Conservation (phyloP, 148 eudicot species). For the Silene uniflora region DNA sequence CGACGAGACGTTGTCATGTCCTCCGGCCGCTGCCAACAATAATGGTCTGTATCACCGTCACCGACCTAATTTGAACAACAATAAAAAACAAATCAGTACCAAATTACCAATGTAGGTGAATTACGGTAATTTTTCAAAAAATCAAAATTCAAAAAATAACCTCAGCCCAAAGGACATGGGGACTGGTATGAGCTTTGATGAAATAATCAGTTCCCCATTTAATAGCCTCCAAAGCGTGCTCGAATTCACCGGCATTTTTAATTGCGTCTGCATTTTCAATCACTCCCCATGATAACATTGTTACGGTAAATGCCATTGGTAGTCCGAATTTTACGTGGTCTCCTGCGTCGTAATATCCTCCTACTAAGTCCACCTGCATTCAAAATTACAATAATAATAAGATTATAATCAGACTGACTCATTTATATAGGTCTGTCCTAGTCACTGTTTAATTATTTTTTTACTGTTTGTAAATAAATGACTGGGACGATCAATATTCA, state of each 20-base stretch:
- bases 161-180: slow-evolving; percentile 51
- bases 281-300: slow-evolving; percentile 54
- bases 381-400: background rate
- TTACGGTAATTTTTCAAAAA: background rate
- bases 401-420: too few species aligned
- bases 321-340: slow-evolving; percentile 60
- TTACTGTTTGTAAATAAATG: too few species aligned
- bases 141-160: slow-evolving; percentile 11
- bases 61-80: slow-evolving; percentile 36
- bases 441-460: too few species aligned
- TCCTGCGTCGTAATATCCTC: slow-evolving; percentile 64
- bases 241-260: slow-evolving; percentile 24
- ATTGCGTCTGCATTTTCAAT: slow-evolving; percentile 34
- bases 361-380: slow-evolving; percentile 60
- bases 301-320: slow-evolving; percentile 60
- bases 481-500: too few species aligned
- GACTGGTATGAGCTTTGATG: slow-evolving; percentile 50
- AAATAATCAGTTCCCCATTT: slow-evolving; percentile 64
- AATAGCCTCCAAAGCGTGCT: slow-evolving; percentile 44
- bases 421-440: too few species aligned
- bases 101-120: background rate
- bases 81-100: background rate
- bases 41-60: slow-evolving; percentile 59
- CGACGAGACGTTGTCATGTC: slow-evolving; percentile 62
- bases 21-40: slow-evolving; percentile 57